A percentile compares a stretch with the other conserved stretches of the same genome.
Evolutionary conservation across 2,329 filamentous ascomycete species (phyloP).

Genomic region (Ceratocystis cubensis): DNA sequence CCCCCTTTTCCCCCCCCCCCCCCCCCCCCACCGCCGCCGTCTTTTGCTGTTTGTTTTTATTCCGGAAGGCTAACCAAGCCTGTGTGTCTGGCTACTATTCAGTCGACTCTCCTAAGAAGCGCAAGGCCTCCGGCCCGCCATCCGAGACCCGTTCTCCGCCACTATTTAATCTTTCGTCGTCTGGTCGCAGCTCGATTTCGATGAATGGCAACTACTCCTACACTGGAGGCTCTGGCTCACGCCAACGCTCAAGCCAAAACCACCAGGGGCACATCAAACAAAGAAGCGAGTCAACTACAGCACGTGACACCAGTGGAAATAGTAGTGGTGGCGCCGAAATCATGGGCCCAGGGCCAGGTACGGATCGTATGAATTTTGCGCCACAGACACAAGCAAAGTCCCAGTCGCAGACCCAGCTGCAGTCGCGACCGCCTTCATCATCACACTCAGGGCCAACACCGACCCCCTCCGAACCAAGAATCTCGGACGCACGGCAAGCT

Average conservation of each 20-base stretch:
- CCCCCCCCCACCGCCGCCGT: neutral
- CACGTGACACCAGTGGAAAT: neutral
- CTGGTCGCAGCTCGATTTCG: neutral
- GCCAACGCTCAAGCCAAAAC: conserved; percentile 47
- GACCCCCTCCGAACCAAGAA: neutral
- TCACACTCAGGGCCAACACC: conserved; percentile 6
- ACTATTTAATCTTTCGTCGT: conserved; percentile 12
- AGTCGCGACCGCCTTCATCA: neutral
- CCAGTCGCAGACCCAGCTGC: neutral
- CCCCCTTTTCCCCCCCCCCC: neutral
- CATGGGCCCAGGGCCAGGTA: neutral
- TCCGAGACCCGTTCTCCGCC: conserved; percentile 30
- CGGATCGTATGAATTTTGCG: conserved; percentile 11
- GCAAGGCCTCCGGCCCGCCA: conserved; percentile 54
- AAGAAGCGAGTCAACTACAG: conserved; percentile 6
- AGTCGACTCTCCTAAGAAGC: conserved; percentile 71
- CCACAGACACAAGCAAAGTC: conserved; percentile 1
- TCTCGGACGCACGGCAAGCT: conserved; percentile 15
- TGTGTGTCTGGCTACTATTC: conserved; percentile 31
- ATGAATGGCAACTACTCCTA: conserved; percentile 34
- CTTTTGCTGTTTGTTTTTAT: conserved; percentile 18
- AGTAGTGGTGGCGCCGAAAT: neutral
- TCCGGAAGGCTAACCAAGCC: conserved; percentile 29
- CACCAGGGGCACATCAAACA: conserved; percentile 40
- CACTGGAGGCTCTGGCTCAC: conserved; percentile 31